Conservation (phyloP, 148 eudicot species). For the Rhododendron mucronatum region DNA sequence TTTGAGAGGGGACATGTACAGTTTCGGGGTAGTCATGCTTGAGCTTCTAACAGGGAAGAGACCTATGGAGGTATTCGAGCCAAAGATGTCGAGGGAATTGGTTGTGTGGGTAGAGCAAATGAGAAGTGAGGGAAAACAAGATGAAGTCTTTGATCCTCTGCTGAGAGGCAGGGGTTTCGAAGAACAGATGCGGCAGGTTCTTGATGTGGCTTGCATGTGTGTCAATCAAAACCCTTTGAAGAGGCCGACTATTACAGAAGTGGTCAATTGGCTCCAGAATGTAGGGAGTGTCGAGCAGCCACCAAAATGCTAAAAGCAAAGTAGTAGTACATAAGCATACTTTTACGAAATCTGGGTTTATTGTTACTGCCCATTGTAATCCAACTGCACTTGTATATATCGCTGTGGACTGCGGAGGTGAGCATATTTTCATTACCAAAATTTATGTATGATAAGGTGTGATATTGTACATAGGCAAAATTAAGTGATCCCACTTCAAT, state of each 20-base stretch:
- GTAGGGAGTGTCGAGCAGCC: conserved; percentile 30
- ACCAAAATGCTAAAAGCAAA: conserved; percentile 22
- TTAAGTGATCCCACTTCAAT: not conserved
- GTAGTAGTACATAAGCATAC: conserved; percentile 4
- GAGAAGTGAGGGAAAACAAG: conserved; percentile 65
- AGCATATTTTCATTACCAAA: not conserved
- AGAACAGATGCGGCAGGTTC: conserved; percentile 72
- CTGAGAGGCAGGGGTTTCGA: conserved; percentile 68
- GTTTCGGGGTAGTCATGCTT: conserved; percentile 88
- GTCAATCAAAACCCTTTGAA: conserved; percentile 61
- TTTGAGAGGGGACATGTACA: conserved; percentile 83
- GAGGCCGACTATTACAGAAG: conserved; percentile 76
- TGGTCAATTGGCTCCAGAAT: conserved; percentile 64
- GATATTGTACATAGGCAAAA: not conserved
- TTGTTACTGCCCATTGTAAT: conserved; percentile 1
- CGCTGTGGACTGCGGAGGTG: not conserved
- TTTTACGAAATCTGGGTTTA: not conserved
- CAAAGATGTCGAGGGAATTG: conserved; percentile 64
- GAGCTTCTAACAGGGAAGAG: conserved; percentile 83
- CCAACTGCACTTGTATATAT: conserved; percentile 7
- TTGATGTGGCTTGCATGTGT: conserved; percentile 80
- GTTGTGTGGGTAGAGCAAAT: conserved; percentile 79
- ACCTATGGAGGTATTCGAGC: conserved; percentile 71
- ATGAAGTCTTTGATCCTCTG: conserved; percentile 57
- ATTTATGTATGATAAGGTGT: not conserved